Evolutionary conservation across 345 rosid genomes (phyloP).

Genomic region (Euphorbia tirucalli): DNA sequence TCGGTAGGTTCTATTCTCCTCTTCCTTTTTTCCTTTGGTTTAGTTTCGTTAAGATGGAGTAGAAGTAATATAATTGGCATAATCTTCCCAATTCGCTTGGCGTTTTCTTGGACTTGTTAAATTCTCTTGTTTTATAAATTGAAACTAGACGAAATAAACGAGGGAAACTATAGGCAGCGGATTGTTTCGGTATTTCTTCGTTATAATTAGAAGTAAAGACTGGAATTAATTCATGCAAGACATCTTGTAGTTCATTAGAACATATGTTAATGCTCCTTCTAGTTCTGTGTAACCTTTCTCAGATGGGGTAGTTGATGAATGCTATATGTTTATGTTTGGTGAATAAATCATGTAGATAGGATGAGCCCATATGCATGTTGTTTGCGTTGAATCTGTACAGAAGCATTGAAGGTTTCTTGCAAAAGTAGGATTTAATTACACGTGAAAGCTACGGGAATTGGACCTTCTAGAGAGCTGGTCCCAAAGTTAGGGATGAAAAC

Average conservation of each 20-base stretch:
- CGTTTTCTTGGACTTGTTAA: not conserved
- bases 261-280: too few relatives aligned
- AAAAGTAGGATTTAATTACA: not conserved
- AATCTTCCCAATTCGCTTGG: not conserved
- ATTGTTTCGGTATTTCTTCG: not conserved
- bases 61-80: not conserved
- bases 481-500: too few relatives aligned
- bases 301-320: not conserved
- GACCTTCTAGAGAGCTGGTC: too few relatives aligned
- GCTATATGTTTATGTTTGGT: not conserved
- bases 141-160: not conserved
- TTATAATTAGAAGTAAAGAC: not conserved
- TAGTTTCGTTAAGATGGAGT: not conserved
- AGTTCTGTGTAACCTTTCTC: not conserved
- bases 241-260: not conserved
- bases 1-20: conserved; percentile 45
- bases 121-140: not conserved
- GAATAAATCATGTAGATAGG: not conserved
- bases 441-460: too few relatives aligned
- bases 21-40: not conserved
- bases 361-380: not conserved
- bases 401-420: not conserved
- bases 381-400: not conserved
- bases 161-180: not conserved
- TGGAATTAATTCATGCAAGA: not conserved